Conservation (phyloP, 2,329 filamentous ascomycete species). For the Microascus cirrosus region DNA sequence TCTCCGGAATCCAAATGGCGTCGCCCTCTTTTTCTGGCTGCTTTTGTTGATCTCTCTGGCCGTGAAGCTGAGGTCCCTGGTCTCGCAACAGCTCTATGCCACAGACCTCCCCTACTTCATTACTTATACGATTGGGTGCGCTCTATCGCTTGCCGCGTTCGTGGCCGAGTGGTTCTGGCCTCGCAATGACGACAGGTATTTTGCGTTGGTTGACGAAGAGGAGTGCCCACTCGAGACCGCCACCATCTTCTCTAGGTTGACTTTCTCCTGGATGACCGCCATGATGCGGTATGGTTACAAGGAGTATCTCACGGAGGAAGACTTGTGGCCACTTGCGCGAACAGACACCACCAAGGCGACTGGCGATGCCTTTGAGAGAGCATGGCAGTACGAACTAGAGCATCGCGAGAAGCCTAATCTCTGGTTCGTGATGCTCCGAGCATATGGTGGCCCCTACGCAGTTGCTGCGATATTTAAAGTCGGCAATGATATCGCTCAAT, state of each 20-base stretch:
- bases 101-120: constrained; percentile 64
- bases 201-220: constrained; percentile 45
- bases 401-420: constrained; percentile 53
- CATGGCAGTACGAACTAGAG: constrained; percentile 70
- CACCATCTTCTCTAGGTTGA: constrained; percentile 83
- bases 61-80: constrained; percentile 76
- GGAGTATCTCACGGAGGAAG: constrained; percentile 83
- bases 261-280: constrained; percentile 98
- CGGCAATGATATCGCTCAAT: constrained; percentile 76
- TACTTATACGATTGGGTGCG: constrained; percentile 61
- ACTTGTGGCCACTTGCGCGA: constrained; percentile 84
- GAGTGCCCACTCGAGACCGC: constrained; percentile 78
- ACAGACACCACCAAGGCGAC: constrained; percentile 70
- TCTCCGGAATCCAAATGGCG: constrained; percentile 73
- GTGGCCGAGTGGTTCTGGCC: constrained; percentile 76
- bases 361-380: constrained; percentile 54
- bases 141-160: constrained; percentile 60
- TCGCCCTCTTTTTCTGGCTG: constrained; percentile 87
- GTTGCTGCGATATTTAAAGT: constrained; percentile 78
- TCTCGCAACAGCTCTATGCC: constrained; percentile 64
- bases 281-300: constrained; percentile 94
- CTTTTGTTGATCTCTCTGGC: constrained; percentile 67
- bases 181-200: constrained; percentile 49
- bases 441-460: constrained; percentile 77
- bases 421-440: constrained; percentile 75